Base-by-base conservation (phyloP, 257 asterid genomes). In the Nicotiana otophora region DNA sequence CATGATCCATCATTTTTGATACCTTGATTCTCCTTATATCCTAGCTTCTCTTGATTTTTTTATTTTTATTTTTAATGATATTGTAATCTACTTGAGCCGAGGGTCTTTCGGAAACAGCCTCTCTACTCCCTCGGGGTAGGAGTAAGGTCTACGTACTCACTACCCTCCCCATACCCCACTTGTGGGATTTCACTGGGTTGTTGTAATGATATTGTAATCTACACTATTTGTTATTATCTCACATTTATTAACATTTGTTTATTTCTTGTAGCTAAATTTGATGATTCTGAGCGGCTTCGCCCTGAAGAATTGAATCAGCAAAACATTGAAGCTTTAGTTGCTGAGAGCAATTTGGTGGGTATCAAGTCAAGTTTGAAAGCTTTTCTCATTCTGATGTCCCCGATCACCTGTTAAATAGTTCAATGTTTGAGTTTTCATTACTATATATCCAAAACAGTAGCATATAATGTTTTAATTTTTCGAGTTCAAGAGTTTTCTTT, bases 341-440 rank as follows among this genome's bases (percentile, higher is more conserved):
- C 99, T 83, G 98, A 96, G 89, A 92, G 97, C 90, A 96, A 96
- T 89, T 91, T 96, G 98, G 99, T 91, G 93, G 97, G 99, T 94
- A 91, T 75, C 23, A 23, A 70, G 58, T 85, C 74, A 14, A 66
- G 54, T 82, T 78, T 83, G 42, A 72, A 55, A 69, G 15, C 62
- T 87, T 42, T 42, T 28, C 68, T 86, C 76, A 81, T 84, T 54
- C 72, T 78, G 14, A 77, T 68, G 10, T 54, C 58, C 42, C 58
- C 10, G 30, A n/a, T 17, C 17, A 34, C 77, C 28, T 74, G n/a
- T 20, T 77, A 42, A 39, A 48, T 33, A 80, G 31, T 80, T 80
- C 51, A 23, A 16, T 26, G 3, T 80, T 62, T 82, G 53, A 28
- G 51, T 31, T 82, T 26, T 70, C 46, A 69, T 54, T 72, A 65